A percentile compares a stretch with the other conserved stretches of the same genome.
Evolutionary conservation across 2,329 filamentous ascomycete genomes (phyloP).

Genomic region (Fusarium proliferatum): DNA sequence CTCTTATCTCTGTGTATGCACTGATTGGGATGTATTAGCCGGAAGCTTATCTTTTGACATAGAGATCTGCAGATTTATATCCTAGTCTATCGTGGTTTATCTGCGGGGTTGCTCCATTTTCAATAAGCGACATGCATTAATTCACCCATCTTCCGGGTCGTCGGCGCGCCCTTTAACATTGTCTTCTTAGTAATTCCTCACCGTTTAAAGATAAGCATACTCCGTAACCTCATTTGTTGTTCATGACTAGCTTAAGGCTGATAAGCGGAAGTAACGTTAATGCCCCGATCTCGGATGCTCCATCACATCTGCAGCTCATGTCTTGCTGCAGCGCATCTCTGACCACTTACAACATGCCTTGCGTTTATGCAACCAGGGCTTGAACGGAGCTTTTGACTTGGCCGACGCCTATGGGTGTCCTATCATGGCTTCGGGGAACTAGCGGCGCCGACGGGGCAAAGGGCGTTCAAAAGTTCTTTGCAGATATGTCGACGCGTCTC

Average conservation of each 20-base stretch:
- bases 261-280: background rate
- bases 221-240: accelerated
- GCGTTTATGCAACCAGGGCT: accelerated
- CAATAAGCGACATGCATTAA: background rate
- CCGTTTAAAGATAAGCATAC: background rate
- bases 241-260: background rate
- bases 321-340: background rate
- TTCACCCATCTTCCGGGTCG: background rate
- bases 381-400: background rate
- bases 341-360: background rate
- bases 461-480: background rate
- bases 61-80: background rate
- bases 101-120: background rate
- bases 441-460: background rate
- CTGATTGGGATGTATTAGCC: background rate
- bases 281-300: background rate
- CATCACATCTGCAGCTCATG: background rate
- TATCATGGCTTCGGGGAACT: background rate
- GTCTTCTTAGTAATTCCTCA: background rate
- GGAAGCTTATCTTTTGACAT: background rate
- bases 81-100: background rate
- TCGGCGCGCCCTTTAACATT: background rate
- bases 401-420: background rate
- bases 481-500: background rate
- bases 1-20: background rate